Conservation (phyloP, 306 rosid species). For the Heteromeles arbutifolia region DNA sequence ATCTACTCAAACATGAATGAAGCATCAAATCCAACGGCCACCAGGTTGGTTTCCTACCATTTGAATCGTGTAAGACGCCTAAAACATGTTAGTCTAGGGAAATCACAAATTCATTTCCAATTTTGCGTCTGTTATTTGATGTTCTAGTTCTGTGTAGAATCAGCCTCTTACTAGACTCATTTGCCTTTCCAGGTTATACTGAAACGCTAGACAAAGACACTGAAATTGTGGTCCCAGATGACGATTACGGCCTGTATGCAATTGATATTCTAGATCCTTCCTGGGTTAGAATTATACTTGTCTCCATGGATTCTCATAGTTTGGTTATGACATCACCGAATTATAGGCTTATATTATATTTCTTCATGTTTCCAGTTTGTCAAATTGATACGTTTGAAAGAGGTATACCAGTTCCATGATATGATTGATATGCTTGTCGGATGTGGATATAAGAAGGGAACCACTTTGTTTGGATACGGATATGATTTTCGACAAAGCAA, state of each 20-base stretch:
- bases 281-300: conserved; percentile 29
- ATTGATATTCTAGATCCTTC: conserved; percentile 92
- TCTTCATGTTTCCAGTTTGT: conserved; percentile 47
- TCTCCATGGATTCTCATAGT: background rate
- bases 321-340: background rate
- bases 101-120: background rate
- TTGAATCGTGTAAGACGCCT: background rate
- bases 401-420: conserved; percentile 79
- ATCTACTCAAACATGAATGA: background rate
- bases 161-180: background rate
- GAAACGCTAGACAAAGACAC: conserved; percentile 52
- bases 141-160: background rate
- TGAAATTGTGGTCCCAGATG: conserved; percentile 67
- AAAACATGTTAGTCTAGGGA: background rate
- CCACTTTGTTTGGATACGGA: conserved; percentile 91
- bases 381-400: conserved; percentile 62
- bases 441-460: conserved; percentile 82
- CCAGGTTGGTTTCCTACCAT: background rate
- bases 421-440: conserved; percentile 80
- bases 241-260: conserved; percentile 77
- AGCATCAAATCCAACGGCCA: background rate
- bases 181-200: conserved; percentile 52
- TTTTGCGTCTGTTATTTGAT: background rate
- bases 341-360: background rate
- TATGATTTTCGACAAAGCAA: conserved; percentile 94